Evolutionary conservation across 352 stramenopile species (phyloP), one percentile per base, ranked within the genome.

Genomic region (Lagenidium sp.): DNA sequence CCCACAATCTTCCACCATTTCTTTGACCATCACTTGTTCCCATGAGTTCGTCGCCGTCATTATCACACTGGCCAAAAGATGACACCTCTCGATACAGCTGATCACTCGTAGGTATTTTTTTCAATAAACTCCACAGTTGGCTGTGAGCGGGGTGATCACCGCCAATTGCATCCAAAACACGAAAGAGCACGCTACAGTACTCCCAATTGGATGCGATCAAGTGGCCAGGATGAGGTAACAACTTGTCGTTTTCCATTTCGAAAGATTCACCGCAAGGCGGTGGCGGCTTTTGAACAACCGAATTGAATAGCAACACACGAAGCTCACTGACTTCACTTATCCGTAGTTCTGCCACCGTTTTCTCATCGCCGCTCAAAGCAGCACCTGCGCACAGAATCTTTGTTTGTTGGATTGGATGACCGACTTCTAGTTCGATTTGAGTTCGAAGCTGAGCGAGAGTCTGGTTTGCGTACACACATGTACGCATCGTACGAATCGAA

Each of bases 121-220:
- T 82, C 37, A 94, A 52, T 34, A 94, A 70, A 28, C 82, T 72
- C 73, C 79, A 91, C 26, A 92, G 31, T 13, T 79, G 62, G 34
- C 77, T 68, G 54, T 90, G 79, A 1, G 86, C 74, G 11, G 65
- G 18, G 1, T 54, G 50, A 42, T 83, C 57, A 5, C 62, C 63
- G 4, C 68, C 63, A 1, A 87, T 65, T 15, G 68, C 66, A 41
- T 92, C 82, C 11, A 92, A 59, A 15, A 92, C 70, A 41, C 65
- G 70, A 39, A 94, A 92, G n/a, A 94, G 53, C 23, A 89, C 73
- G 15, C 84, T 73, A 41, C 92, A 92, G 43, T 94, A 92, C 16
- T 76, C 65, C 6, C 48, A 56, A 53, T 90, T 62, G 20, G 57
- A 53, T 15, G 77, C 60, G 51, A 92, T 83, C 13, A 94, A 44